Evolutionary conservation across 2,329 filamentous ascomycete species (phyloP).

Genomic region (Sarocladiaceae sp.): DNA sequence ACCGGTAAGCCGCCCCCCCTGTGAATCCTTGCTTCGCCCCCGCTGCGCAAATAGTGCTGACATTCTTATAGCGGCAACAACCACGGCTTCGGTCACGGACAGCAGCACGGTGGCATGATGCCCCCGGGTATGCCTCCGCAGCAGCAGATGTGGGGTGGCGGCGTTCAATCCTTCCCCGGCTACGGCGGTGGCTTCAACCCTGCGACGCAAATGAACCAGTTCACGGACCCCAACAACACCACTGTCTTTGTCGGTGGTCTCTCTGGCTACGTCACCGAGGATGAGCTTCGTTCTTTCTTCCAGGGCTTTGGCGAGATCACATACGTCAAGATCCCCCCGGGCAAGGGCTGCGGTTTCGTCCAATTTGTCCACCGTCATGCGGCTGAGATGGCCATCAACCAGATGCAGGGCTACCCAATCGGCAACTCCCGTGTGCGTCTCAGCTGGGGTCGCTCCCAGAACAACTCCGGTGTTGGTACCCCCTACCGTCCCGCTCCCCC

Average conservation of each 20-base stretch:
- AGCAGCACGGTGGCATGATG: constrained; percentile 39
- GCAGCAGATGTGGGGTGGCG: constrained; percentile 38
- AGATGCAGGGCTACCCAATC: constrained; percentile 99
- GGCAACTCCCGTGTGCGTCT: constrained; percentile 96
- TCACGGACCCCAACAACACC: constrained; percentile 99
- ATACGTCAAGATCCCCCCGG: constrained; percentile 98
- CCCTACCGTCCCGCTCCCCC: constrained; percentile 89
- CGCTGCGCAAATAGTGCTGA: not conserved
- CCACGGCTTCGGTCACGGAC: constrained; percentile 33
- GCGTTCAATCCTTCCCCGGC: constrained; percentile 9
- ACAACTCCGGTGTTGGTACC: constrained; percentile 97
- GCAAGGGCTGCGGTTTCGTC: constrained; percentile 98
- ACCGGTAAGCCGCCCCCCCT: constrained; percentile 49
- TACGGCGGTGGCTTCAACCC: constrained; percentile 42
- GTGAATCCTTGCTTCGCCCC: not conserved
- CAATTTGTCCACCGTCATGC: constrained; percentile 98
- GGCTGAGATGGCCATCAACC: constrained; percentile 99
- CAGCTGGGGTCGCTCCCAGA: constrained; percentile 96
- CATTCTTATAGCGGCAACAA: constrained; percentile 23
- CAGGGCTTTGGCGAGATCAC: constrained; percentile 99
- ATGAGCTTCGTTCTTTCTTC: constrained; percentile 99
- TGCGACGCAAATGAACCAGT: constrained; percentile 81
- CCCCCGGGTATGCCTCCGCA: constrained; percentile 36
- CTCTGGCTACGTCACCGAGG: constrained; percentile 96
- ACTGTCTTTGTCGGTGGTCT: constrained; percentile 97